A percentile compares a stretch with the other conserved stretches of the same genome.
These are phyloP conservation scores for Thelephora ganbajun DNA, from an alignment of 768 basidiomycete species.

Conservation along the genomic window DNA sequence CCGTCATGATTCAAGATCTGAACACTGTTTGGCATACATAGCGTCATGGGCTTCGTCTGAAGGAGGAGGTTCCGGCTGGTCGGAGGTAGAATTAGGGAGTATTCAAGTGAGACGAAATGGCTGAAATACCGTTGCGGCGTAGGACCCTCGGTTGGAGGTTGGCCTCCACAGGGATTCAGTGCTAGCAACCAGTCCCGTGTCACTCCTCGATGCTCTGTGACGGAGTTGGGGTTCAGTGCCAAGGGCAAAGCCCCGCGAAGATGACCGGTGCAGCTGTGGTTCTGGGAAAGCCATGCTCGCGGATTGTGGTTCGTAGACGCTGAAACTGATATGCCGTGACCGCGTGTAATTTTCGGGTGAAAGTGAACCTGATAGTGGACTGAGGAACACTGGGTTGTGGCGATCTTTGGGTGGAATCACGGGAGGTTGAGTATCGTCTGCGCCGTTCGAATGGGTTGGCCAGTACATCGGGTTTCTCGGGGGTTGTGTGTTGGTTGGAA, in stretches of 20 bases:
- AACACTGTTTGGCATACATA: background rate
- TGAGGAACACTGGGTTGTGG: too few relatives aligned
- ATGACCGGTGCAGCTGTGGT: slow-evolving; percentile 14
- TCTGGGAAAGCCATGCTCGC: slow-evolving; percentile 14
- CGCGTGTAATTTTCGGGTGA: too few relatives aligned
- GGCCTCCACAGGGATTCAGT: too few relatives aligned
- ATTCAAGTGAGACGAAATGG: background rate
- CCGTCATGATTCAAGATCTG: background rate
- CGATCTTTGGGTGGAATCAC: too few relatives aligned
- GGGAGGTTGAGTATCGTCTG: too few relatives aligned
- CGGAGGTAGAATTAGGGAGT: background rate
- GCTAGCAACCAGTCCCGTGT: background rate
- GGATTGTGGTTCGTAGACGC: slow-evolving; percentile 18
- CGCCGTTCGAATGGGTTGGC: too few relatives aligned
- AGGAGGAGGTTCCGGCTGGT: background rate
- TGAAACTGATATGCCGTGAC: slow-evolving; percentile 8
- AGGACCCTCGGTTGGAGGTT: too few relatives aligned
- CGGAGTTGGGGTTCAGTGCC: slow-evolving; percentile 1
- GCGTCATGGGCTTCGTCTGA: background rate
- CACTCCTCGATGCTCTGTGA: slow-evolving; percentile 15
- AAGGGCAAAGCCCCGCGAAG: slow-evolving; percentile 11
- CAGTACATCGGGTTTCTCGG: too few relatives aligned
- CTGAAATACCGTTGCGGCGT: background rate
- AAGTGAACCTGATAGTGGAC: too few relatives aligned
- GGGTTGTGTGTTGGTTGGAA: too few relatives aligned